Evolutionary conservation across 495 filamentous ascomycete genomes (phyloP).

Genomic region (Pseudevernia furfuracea): DNA sequence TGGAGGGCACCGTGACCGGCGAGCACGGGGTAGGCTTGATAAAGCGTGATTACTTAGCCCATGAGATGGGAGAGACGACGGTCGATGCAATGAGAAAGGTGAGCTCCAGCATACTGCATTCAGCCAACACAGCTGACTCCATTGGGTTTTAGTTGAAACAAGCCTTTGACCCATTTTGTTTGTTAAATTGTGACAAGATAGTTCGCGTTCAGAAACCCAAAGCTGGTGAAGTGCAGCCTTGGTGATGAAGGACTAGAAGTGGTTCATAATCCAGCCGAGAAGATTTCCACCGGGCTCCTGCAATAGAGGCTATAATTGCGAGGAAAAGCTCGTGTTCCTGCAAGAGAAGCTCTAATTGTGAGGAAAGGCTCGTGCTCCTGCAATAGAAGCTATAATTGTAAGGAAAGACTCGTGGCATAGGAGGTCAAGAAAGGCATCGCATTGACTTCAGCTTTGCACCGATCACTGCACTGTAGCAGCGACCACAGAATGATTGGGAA

Average conservation of each 20-base stretch:
- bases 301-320: background rate
- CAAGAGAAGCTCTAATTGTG: background rate
- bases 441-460: background rate
- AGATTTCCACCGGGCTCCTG: background rate
- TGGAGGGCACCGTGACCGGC: slow-evolving; percentile 78
- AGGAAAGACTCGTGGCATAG: background rate
- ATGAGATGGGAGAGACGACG: slow-evolving; percentile 62
- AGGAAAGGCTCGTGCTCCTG: background rate
- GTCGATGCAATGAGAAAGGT: slow-evolving; percentile 77
- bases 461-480: background rate
- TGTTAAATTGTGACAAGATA: slow-evolving; percentile 78
- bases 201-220: slow-evolving; percentile 46
- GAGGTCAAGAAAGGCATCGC: background rate
- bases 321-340: background rate
- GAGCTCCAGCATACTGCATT: background rate
- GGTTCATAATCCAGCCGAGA: background rate
- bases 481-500: background rate
- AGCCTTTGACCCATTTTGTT: slow-evolving; percentile 67
- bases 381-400: background rate
- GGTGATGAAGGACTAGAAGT: slow-evolving; percentile 8
- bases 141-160: slow-evolving; percentile 43
- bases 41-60: slow-evolving; percentile 70
- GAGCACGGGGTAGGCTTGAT: slow-evolving; percentile 78
- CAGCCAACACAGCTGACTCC: background rate
- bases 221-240: slow-evolving; percentile 22